Conservation (phyloP, 2,329 filamentous ascomycete species). For the Pseudogymnoascus sp. region DNA sequence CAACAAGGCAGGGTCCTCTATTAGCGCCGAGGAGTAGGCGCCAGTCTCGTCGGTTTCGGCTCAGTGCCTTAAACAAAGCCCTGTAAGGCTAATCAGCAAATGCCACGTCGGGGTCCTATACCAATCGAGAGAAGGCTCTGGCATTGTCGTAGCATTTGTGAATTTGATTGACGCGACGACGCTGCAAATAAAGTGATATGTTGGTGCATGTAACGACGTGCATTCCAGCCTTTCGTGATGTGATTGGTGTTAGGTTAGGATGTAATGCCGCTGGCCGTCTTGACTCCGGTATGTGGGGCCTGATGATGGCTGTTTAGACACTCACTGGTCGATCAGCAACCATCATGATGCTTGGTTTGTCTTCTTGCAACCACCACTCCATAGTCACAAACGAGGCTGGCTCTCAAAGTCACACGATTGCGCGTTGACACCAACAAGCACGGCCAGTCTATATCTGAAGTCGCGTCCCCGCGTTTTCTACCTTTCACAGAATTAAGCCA, state of each 20-base stretch:
- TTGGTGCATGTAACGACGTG: not conserved
- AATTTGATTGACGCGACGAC: not conserved
- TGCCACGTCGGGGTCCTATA: not conserved
- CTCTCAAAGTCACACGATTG: not conserved
- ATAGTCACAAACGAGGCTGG: not conserved
- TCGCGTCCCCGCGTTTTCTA: not conserved
- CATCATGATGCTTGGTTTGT: not conserved
- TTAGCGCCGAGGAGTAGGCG: not conserved
- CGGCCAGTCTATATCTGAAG: not conserved
- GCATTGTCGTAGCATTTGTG: not conserved
- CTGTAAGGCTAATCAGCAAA: not conserved
- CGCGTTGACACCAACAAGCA: not conserved
- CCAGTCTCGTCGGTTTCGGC: not conserved
- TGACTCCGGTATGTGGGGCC: not conserved
- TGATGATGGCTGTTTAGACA: not conserved
- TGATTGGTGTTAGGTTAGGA: not conserved
- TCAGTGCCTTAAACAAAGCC: slow-evolving; percentile 36
- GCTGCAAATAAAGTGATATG: not conserved
- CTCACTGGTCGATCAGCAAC: not conserved
- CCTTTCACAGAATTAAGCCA: not conserved
- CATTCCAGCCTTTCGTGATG: not conserved
- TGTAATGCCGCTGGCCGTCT: not conserved
- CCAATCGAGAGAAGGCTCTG: not conserved
- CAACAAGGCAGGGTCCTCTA: not conserved
- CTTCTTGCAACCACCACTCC: not conserved